Conservation (phyloP, 2,329 filamentous ascomycete species). For the Cercospora sojina region DNA sequence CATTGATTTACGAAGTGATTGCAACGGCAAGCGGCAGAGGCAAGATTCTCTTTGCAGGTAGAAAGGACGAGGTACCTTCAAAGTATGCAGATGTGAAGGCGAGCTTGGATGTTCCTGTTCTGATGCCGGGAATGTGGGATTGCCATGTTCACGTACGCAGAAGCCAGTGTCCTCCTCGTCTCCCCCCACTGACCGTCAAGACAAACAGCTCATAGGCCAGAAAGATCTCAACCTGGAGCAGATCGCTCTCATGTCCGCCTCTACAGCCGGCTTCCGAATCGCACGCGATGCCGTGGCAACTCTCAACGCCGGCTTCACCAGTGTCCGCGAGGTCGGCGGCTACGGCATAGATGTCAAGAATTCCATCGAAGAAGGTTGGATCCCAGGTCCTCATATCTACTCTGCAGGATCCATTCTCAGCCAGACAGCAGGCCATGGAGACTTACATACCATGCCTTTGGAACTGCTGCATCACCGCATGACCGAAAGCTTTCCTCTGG, state of each 20-base stretch:
- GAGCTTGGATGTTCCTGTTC: constrained; percentile 40
- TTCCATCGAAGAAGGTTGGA: constrained; percentile 47
- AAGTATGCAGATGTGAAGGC: background rate
- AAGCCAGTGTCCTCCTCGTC: constrained; percentile 35
- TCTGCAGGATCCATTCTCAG: constrained; percentile 47
- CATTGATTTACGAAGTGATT: constrained; percentile 40
- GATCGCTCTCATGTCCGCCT: constrained; percentile 24
- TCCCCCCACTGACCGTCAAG: constrained; percentile 26
- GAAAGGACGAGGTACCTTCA: constrained; percentile 19
- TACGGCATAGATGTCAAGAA: constrained; percentile 47
- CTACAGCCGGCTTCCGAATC: constrained; percentile 45
- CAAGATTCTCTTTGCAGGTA: constrained; percentile 46
- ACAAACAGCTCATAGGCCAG: constrained; percentile 30
- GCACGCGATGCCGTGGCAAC: constrained; percentile 45
- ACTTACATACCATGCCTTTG: constrained; percentile 44
- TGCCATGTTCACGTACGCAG: constrained; percentile 42
- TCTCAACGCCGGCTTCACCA: constrained; percentile 53
- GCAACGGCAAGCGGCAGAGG: constrained; percentile 23
- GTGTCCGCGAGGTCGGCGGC: constrained; percentile 53
- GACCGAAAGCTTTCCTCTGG: constrained; percentile 35
- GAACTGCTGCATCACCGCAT: constrained; percentile 37
- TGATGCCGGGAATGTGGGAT: constrained; percentile 57
- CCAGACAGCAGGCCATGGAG: constrained; percentile 53
- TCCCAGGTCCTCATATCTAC: constrained; percentile 54
- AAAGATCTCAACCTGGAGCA: constrained; percentile 16